Evolutionary conservation across 768 basidiomycete species (phyloP), one percentile per base, ranked within the genome.

Genomic region (Termitomyces sp.): DNA sequence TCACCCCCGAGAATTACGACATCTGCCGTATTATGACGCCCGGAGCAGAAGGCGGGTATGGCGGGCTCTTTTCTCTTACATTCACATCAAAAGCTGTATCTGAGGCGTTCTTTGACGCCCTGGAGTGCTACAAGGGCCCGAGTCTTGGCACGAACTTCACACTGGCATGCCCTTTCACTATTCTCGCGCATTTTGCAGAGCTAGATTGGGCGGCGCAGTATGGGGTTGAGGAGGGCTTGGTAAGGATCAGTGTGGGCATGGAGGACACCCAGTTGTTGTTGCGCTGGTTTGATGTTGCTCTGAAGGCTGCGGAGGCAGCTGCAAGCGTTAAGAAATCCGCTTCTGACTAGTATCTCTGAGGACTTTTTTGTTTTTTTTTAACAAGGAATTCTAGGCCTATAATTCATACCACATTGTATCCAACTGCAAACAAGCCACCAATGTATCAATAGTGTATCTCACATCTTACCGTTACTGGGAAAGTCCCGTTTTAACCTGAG

Each of bases 101-200:
- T 2, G 71, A 75, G 54, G 88, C 87, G 14, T 97, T 97, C 75
- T 96, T 89, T 65, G 92, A 99, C 70, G 74, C 83, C 0, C 76
- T 99, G 38, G 78, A 81, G 8, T 94, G 87, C 70, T 81, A 82
- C 62, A 99, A 98, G 69, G 96, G 96, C 3, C 96, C 96, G 0
- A 87, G 86, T 66, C 79, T 92, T 9, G 96, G 96, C 2, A 98
- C 96, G 21, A 97, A 93, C 78, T 98, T 98, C 70, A 98, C 96
- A 2, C 80, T 98, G 31, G 93, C 94, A 32, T 95, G 87, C 62
- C 96, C 95, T 25, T 98, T 92, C 68, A 91, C 92, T 10, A 85
- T 98, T 57, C 77, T 99, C 25, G 96, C 92, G 37, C 96, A 98
- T 70, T 98, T 85, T 62, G 67, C 73, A 0, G 96, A 99, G 71